Conservation (phyloP, 768 basidiomycete genomes). For the Gloeostereum incarnatum region DNA sequence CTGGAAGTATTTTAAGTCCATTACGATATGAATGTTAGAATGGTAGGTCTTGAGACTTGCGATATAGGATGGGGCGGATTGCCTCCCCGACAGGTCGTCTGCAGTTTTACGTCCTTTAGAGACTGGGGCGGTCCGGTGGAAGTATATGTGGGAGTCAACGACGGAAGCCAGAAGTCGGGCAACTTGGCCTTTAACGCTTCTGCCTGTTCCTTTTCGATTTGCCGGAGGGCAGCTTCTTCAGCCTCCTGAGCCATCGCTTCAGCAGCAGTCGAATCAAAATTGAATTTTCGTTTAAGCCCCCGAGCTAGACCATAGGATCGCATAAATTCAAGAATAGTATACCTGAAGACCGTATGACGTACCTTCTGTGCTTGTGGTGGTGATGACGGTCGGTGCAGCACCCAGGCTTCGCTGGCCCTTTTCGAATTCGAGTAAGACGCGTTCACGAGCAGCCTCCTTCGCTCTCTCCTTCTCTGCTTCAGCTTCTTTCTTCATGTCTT, state of each 20-base stretch:
- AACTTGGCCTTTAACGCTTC: slow-evolving; percentile 82
- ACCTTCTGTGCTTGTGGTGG: slow-evolving; percentile 26
- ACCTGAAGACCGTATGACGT: slow-evolving; percentile 25
- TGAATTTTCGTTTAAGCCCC: slow-evolving; percentile 78
- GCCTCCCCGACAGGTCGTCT: slow-evolving; percentile 83
- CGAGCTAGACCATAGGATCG: slow-evolving; percentile 24
- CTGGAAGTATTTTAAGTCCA: slow-evolving; percentile 25
- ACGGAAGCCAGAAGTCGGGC: slow-evolving; percentile 97
- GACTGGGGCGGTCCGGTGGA: slow-evolving; percentile 54
- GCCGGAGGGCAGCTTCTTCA: slow-evolving; percentile 76
- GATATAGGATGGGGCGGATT: slow-evolving; percentile 67
- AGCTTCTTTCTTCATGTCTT: slow-evolving; percentile 66
- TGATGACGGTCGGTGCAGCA: slow-evolving; percentile 24
- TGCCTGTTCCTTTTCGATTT: slow-evolving; percentile 80
- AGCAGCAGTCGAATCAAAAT: slow-evolving; percentile 65
- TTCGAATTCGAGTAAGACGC: slow-evolving; percentile 88
- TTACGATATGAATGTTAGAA: slow-evolving; percentile 1
- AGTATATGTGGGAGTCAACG: slow-evolving; percentile 76
- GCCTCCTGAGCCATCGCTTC: slow-evolving; percentile 70
- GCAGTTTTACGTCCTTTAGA: slow-evolving; percentile 73
- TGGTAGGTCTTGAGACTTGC: slow-evolving; percentile 32
- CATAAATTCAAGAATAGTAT: background rate
- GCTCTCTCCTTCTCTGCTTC: slow-evolving; percentile 69
- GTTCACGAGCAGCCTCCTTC: slow-evolving; percentile 69
- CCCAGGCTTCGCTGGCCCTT: slow-evolving; percentile 72